phyloP scores from a whole-genome alignment of 305 asterid species.

The Fraxinus dipetala region DNA sequence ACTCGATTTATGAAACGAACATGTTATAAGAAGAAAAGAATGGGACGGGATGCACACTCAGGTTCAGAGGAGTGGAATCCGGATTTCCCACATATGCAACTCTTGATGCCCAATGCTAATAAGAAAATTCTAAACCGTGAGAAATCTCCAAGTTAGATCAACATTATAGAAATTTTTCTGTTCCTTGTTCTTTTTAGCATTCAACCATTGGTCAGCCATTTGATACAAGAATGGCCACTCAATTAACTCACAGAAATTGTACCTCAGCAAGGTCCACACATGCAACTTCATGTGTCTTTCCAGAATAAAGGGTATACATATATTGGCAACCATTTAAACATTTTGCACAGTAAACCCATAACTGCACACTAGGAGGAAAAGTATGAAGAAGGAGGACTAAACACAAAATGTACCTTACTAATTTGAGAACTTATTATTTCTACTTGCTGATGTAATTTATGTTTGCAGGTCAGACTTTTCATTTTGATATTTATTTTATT shows the following conservation, averaged over 20 bases:
- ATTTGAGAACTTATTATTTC: background rate
- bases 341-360: background rate
- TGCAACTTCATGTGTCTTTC: background rate
- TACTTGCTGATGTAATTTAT: background rate
- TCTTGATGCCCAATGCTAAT: background rate
- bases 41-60: background rate
- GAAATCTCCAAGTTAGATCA: background rate
- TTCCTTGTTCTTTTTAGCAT: background rate
- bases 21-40: background rate
- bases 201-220: background rate
- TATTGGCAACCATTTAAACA: background rate
- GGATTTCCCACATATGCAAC: background rate
- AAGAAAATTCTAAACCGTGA: background rate
- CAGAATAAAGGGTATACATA: background rate
- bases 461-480: background rate
- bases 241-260: background rate
- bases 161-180: background rate
- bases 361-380: background rate
- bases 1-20: background rate
- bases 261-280: background rate
- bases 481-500: background rate
- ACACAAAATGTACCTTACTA: background rate
- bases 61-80: background rate
- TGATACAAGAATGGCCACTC: background rate
- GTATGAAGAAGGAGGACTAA: background rate